Base-by-base conservation (phyloP, 2,329 filamentous ascomycete genomes). In the Alternaria solani region DNA sequence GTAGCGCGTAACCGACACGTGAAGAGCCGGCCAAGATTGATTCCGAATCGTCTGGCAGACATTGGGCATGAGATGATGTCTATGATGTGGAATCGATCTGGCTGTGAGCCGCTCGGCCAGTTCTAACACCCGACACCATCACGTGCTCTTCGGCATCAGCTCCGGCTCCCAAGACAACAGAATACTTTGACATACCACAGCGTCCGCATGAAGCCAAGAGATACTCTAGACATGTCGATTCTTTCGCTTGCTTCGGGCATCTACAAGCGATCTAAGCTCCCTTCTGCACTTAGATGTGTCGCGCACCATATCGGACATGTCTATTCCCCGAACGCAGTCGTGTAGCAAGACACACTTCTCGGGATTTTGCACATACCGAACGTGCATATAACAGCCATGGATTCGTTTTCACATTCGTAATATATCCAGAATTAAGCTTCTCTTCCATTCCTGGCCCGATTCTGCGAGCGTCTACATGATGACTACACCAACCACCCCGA, bases 71-170 rank as follows among this genome's bases (percentile, higher is more conserved):
- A 11, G n/a, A 39, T 39, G 9, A 4, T 39, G 38, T 20, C n/a
- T 20, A 39, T 20, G 38, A 11, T 39, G 38, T 39, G 4, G 18
- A 39, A 7, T 20, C n/a, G 5, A n/a, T 48, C 11, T 32, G 44
- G 28, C 18, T 20, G 38, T 39, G 16, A 16, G 44, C 28, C 38
- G 18, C 41, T 60, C 61, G 57, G 57, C n/a, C 43, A 55, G 16
- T 26, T 51, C 44, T 53, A 63, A 44, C 20, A 20, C 39, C 57
- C 53, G 61, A 53, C 14, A 9, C 14, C n/a, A 48, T 59, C 56
- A 55, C 43, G 51, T 55, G 51, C 30, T 48, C 28, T 11, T 28
- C 7, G 20, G 23, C 28, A 48, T 32, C 7, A 34, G 30, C 28
- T 23, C 44, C 14, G 28, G 18, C 28, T 9, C 12, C 20, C 6